These are phyloP conservation scores for Rhodotorula diobovata DNA, from an alignment of 768 basidiomycete genomes.

Conservation along the genomic window DNA sequence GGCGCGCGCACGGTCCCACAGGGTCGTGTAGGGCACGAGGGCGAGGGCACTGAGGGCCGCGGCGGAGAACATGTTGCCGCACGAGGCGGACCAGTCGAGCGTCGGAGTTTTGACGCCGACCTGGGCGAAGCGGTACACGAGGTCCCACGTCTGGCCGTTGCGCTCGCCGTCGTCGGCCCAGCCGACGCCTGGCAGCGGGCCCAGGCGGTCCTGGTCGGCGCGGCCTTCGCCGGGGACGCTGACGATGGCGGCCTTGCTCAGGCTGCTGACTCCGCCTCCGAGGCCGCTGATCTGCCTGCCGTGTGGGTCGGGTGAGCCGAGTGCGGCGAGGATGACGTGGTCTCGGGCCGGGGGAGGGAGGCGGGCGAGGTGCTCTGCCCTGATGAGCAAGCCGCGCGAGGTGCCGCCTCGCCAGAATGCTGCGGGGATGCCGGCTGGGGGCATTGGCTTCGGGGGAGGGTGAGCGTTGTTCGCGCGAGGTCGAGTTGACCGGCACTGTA, in stretches of 20 bases:
- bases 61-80: slow-evolving; percentile 39
- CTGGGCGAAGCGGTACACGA: slow-evolving; percentile 38
- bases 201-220: slow-evolving; percentile 4
- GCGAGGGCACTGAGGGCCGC: slow-evolving; percentile 14
- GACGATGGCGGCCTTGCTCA: slow-evolving; percentile 31
- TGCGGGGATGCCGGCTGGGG: slow-evolving; percentile 6
- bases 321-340: slow-evolving; percentile 26
- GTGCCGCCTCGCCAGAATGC: slow-evolving; percentile 38
- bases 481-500: background rate
- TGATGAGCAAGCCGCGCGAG: slow-evolving; percentile 29
- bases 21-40: slow-evolving; percentile 32
- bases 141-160: slow-evolving; percentile 11
- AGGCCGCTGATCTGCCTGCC: slow-evolving; percentile 17
- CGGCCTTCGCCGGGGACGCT: slow-evolving; percentile 21
- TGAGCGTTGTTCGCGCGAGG: no score
- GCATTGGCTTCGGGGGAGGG: background rate
- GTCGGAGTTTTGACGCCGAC: slow-evolving; percentile 23
- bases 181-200: slow-evolving; percentile 13
- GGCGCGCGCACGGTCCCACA: slow-evolving; percentile 24
- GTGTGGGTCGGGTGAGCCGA: slow-evolving; percentile 35
- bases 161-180: slow-evolving; percentile 35
- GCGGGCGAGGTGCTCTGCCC: slow-evolving; percentile 27
- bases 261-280: slow-evolving; percentile 26
- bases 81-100: slow-evolving; percentile 34
- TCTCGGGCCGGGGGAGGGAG: slow-evolving; percentile 18